phyloP scores from a whole-genome alignment of 495 filamentous ascomycete genomes.

The Glonium stellatum region DNA sequence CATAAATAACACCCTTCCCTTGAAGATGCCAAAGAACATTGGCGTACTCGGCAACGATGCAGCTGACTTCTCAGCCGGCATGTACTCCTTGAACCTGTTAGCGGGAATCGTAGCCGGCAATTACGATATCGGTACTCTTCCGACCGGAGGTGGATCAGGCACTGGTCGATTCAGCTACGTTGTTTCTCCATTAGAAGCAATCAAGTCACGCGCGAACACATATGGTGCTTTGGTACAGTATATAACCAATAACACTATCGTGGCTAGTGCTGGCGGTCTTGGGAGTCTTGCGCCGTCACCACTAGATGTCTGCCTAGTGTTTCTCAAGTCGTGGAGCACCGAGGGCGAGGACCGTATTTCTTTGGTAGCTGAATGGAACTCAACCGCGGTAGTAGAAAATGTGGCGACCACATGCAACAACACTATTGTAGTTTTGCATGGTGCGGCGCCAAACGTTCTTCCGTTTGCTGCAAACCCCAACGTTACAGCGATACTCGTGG shows the following conservation, averaged over 20 bases:
- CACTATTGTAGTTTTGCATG: too few species aligned
- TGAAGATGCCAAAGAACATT: conserved; percentile 46
- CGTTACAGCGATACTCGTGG: conserved; percentile 35
- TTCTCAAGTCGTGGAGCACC: conserved; percentile 49
- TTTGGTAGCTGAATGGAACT: conserved; percentile 44
- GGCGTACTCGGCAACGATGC: conserved; percentile 60
- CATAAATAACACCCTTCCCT: conserved; percentile 45
- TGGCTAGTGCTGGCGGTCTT: conserved; percentile 30
- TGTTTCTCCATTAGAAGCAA: conserved; percentile 40
- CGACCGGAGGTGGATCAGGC: conserved; percentile 30
- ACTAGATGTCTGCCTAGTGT: conserved; percentile 45
- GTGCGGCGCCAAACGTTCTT: conserved; percentile 27
- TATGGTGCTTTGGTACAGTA: conserved; percentile 26
- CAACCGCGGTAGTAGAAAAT: conserved; percentile 27
- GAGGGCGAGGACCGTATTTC: conserved; percentile 46
- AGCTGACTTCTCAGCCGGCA: conserved; percentile 28
- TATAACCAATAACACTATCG: conserved; percentile 39
- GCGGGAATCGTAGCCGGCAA: conserved; percentile 41
- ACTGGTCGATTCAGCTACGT: conserved; percentile 12
- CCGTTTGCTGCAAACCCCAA: conserved; percentile 32
- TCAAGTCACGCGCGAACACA: conserved; percentile 34
- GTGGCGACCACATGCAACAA: conserved; percentile 19
- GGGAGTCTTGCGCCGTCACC: conserved; percentile 23
- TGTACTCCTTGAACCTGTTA: conserved; percentile 32
- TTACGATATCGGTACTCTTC: conserved; percentile 52